Percentiles rank a stretch among this genome's conserved stretches.
Conservation (phyloP, 768 basidiomycete genomes). For the Bullera alba region DNA sequence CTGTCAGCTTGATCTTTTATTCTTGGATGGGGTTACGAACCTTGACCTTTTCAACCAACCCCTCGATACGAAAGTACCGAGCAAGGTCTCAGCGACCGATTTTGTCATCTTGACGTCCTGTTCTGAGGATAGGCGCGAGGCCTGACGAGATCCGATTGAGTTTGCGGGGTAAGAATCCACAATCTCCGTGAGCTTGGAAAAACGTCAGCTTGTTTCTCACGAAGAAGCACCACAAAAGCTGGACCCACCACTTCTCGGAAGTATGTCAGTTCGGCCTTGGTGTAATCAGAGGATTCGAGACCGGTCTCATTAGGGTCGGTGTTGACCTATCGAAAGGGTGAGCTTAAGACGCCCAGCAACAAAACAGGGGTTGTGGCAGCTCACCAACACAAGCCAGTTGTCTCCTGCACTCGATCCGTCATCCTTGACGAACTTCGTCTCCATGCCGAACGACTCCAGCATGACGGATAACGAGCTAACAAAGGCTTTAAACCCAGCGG, state of each 20-base stretch:
- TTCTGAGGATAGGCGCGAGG: slow-evolving; percentile 12
- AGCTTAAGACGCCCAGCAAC: not conserved
- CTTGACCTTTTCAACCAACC: slow-evolving; percentile 39
- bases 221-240: not conserved
- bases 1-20: no score
- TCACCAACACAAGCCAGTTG: slow-evolving; percentile 29
- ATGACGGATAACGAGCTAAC: slow-evolving; percentile 19
- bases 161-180: slow-evolving; percentile 41
- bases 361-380: slow-evolving; percentile 1
- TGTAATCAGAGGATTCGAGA: slow-evolving; percentile 26
- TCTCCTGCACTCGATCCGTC: slow-evolving; percentile 21
- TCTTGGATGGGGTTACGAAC: slow-evolving; percentile 14
- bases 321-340: slow-evolving; percentile 26
- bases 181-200: slow-evolving; percentile 26
- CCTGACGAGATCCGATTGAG: slow-evolving; percentile 33
- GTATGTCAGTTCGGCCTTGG: slow-evolving; percentile 33
- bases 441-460: slow-evolving; percentile 30
- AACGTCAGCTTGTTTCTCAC: not conserved
- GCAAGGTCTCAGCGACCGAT: slow-evolving; percentile 22
- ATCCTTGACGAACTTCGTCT: slow-evolving; percentile 19
- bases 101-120: slow-evolving; percentile 20
- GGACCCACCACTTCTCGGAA: slow-evolving; percentile 31
- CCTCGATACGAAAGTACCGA: slow-evolving; percentile 32
- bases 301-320: slow-evolving; percentile 24
- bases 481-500: slow-evolving; percentile 17